phyloP scores from a whole-genome alignment of 148 eudicot genomes.

The Camellia granthamiana region DNA sequence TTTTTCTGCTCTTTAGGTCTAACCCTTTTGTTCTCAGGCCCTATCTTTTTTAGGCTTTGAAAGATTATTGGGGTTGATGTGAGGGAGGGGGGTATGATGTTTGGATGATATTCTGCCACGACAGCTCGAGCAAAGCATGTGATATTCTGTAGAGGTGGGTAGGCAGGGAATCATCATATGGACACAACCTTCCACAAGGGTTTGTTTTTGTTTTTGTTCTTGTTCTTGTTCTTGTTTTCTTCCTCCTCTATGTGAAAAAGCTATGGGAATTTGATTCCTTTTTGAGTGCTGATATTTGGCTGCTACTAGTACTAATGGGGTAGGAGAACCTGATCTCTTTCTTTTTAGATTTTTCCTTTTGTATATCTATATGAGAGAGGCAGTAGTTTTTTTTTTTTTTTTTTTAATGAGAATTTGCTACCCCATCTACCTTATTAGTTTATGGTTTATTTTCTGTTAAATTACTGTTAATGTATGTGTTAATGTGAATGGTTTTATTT shows the following conservation, averaged over 20 bases:
- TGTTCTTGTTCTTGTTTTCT: background rate
- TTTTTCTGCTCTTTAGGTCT: constrained; percentile 5
- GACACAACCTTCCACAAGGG: background rate
- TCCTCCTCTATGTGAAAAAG: constrained; percentile 1
- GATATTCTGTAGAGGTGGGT: background rate
- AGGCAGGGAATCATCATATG: constrained; percentile 11
- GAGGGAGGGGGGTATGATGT: no score
- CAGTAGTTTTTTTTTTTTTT: background rate
- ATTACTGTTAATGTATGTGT: background rate
- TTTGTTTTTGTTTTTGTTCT: background rate
- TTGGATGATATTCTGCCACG: constrained; percentile 13
- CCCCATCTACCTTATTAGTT: background rate
- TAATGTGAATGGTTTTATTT: background rate
- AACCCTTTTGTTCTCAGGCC: constrained; percentile 14
- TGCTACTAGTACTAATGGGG: background rate
- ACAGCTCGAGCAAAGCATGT: no score
- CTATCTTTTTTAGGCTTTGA: constrained; percentile 17
- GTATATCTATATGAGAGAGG: constrained; percentile 4
- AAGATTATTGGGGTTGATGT: background rate
- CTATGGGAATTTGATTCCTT: constrained; percentile 29
- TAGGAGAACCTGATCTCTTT: background rate
- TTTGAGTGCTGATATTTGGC: constrained; percentile 15
- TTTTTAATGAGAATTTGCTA: constrained; percentile 4
- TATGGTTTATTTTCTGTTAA: background rate
- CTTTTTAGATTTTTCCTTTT: background rate